A percentile compares a stretch with the other conserved stretches of the same genome.
These are phyloP conservation scores for Cyclostephanos tholiformis DNA, from an alignment of 108 stramenopile species.

Conservation along the genomic window DNA sequence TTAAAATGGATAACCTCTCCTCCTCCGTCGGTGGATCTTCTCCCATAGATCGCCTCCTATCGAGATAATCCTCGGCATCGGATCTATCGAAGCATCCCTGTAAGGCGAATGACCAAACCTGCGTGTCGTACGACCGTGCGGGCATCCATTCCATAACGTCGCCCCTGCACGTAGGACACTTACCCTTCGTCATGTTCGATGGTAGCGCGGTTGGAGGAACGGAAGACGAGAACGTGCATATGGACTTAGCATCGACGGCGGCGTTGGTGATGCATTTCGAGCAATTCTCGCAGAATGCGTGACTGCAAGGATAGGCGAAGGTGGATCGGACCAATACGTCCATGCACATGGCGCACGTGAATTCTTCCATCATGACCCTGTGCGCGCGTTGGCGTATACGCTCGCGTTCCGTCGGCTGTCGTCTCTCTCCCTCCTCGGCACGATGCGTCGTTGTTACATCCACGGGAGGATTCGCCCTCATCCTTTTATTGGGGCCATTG, in stretches of 20 bases:
- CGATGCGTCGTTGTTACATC: neutral
- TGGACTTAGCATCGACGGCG: no score
- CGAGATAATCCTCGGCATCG: conserved; percentile 25
- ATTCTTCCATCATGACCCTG: conserved; percentile 20
- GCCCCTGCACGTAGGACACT: conserved; percentile 39
- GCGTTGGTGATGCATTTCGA: neutral
- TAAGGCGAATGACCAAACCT: conserved; percentile 33
- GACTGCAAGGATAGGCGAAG: conserved; percentile 36
- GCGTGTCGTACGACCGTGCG: conserved; percentile 32
- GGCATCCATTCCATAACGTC: conserved; percentile 35
- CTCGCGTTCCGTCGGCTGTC: conserved; percentile 9
- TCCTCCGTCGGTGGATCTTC: conserved; percentile 28
- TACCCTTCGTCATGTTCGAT: neutral
- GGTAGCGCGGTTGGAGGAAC: no score
- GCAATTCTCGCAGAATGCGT: conserved; percentile 39
- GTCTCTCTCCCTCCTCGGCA: neutral
- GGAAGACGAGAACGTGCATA: no score
- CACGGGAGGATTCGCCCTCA: neutral
- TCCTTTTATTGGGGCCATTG: no score
- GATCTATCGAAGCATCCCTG: conserved; percentile 35
- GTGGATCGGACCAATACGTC: conserved; percentile 39
- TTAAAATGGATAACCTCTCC: conserved; percentile 29
- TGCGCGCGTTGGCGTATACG: conserved; percentile 19
- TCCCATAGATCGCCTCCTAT: conserved; percentile 17
- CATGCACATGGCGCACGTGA: conserved; percentile 38